Base-by-base conservation (phyloP, 306 rosid species). In the Prunus campanulata region DNA sequence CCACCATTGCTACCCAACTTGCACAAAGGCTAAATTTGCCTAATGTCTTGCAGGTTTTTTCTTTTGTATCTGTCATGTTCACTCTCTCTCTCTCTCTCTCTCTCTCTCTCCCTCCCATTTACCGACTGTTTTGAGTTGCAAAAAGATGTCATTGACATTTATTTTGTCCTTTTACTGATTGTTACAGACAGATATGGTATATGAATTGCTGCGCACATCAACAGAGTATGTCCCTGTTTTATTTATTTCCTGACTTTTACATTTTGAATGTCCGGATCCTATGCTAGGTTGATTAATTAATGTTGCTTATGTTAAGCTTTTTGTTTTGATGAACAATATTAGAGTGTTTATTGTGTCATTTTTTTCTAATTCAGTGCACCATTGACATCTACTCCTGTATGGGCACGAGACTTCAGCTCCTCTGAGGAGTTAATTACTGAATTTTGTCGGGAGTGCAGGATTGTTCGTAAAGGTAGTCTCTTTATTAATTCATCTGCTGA, bases 11-110 rank as follows among this genome's bases (percentile, higher is more conserved):
- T 73, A 91, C 97, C 77, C 98, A 90, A 85, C 95, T 94, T 46
- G 98, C 98, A 4, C 96, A 94, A 82, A 89, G 97, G 89, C 91
- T 94, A 61, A 94, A 94, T 82, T 83, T 94, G 84, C 98, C 98
- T 47, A 94, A 94, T 80, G 98, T 94, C 57, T 88, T 94, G 78
- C 98, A 94, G 97, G 98, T 90, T 64, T 2, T 59, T 44, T 63
- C 42, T 66, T 75, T 57, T 54, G 47, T 74, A 55, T 78, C 44
- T 47, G 62, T 51, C 66, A 54, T 54, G 35, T 30, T 80, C 70
- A 74, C 27, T 39, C 29, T 61, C 25, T 79, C 51, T 74, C 70
- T 54, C 39, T 30, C 52, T 80, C 70, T 76, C 29, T 61, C 25
- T 79, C 51, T 74, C 70, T 51, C 54, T 3, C 70, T 16, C 32